Percentiles rank a stretch among this genome's conserved stretches.
These are phyloP conservation scores for Podospora comata DNA, from an alignment of 495 filamentous ascomycete genomes.

Conservation along the genomic window DNA sequence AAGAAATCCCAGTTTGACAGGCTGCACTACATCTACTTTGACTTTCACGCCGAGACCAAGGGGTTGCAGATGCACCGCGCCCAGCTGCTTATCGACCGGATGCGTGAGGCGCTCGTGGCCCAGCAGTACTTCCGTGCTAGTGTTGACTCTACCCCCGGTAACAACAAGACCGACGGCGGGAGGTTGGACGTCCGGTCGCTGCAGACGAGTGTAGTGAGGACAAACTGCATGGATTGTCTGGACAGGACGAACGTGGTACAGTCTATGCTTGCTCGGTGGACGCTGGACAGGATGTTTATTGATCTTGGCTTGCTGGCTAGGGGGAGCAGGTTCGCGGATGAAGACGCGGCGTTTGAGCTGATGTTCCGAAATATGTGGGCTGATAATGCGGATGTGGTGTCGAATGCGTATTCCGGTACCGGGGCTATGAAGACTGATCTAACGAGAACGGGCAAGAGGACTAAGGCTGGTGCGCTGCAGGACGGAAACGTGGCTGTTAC, in stretches of 20 bases:
- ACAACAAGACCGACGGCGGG: conserved; percentile 53
- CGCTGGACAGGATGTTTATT: conserved; percentile 77
- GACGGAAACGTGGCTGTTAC: conserved; percentile 80
- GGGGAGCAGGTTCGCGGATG: conserved; percentile 64
- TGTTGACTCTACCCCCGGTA: conserved; percentile 62
- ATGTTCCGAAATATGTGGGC: conserved; percentile 96
- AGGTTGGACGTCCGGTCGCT: conserved; percentile 71
- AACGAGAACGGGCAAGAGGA: conserved; percentile 83
- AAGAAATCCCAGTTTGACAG: conserved; percentile 62
- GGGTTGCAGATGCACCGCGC: conserved; percentile 90
- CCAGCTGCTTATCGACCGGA: conserved; percentile 75
- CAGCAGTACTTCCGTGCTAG: conserved; percentile 92
- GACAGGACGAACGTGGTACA: conserved; percentile 98
- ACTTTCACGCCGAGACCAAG: conserved; percentile 97
- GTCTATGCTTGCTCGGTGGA: conserved; percentile 86
- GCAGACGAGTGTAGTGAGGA: conserved; percentile 85
- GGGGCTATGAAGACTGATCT: conserved; percentile 96
- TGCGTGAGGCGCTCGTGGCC: conserved; percentile 64
- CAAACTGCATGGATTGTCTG: conserved; percentile 99
- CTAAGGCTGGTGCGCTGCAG: conserved; percentile 73
- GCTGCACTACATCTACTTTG: conserved; percentile 94
- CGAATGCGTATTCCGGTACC: conserved; percentile 87
- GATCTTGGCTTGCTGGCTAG: conserved; percentile 72
- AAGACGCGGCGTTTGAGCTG: conserved; percentile 74
- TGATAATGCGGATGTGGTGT: conserved; percentile 95